Percentiles rank a stretch among this genome's conserved stretches.
phyloP scores from a whole-genome alignment of 306 rosid genomes.

The Vicia faba region DNA sequence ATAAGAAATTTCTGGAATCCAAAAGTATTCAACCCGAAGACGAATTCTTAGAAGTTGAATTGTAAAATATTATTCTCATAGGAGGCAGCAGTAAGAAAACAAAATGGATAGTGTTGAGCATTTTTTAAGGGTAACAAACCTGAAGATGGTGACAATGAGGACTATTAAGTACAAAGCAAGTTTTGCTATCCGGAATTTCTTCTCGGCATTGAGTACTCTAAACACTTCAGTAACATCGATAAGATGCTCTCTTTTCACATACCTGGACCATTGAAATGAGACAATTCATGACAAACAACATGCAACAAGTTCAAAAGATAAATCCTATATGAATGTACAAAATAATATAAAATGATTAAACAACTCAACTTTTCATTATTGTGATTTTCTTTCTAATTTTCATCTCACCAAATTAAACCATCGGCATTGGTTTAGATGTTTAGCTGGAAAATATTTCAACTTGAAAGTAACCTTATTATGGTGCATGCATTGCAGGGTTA shows the following conservation, averaged over 20 bases:
- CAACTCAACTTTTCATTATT: slow-evolving; percentile 1
- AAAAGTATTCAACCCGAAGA: no score
- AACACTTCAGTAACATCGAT: slow-evolving; percentile 96
- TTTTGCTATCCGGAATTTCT: slow-evolving; percentile 71
- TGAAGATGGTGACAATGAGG: slow-evolving; percentile 67
- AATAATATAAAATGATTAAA: slow-evolving; percentile 11
- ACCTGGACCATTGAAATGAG: slow-evolving; percentile 57
- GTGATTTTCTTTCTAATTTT: slow-evolving; percentile 12
- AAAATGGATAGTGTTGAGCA: slow-evolving; percentile 12
- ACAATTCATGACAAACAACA: slow-evolving; percentile 34
- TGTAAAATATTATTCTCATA: no score
- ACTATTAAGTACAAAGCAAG: slow-evolving; percentile 67
- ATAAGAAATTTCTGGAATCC: no score
- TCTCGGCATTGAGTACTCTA: slow-evolving; percentile 69
- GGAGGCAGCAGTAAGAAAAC: slow-evolving; percentile 45
- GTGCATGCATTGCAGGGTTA: no score
- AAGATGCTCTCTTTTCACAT: slow-evolving; percentile 73
- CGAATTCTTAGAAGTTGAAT: no score
- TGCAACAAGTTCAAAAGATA: slow-evolving; percentile 17
- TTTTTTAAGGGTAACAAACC: slow-evolving; percentile 56
- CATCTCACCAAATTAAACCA: slow-evolving; percentile 17
- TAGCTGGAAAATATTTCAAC: slow-evolving; percentile 2
- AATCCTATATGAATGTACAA: slow-evolving; percentile 18
- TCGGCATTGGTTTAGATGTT: slow-evolving; percentile 17
- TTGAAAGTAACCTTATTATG: not conserved